Conservation (phyloP, 1,139 yeast genomes). For the Nakaseomyces uthaithaninus region DNA sequence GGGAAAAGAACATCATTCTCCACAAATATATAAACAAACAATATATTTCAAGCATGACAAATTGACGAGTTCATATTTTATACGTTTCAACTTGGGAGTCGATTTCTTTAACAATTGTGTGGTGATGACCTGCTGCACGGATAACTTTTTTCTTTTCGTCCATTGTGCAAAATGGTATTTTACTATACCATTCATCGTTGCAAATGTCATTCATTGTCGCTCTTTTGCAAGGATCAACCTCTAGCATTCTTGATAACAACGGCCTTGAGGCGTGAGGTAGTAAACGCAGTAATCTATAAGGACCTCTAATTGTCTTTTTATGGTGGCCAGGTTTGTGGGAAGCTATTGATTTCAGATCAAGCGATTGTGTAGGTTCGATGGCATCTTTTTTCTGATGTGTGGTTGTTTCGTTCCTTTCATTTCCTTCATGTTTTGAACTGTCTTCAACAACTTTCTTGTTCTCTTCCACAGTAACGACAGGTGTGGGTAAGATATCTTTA, state of each 20-base stretch:
- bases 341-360: constrained; percentile 10
- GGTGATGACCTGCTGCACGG: constrained; percentile 47
- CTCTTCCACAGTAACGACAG: neutral
- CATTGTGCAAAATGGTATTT: constrained; percentile 44
- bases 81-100: constrained; percentile 40
- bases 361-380: constrained; percentile 1
- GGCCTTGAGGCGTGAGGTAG: constrained; percentile 82
- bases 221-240: constrained; percentile 56
- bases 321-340: constrained; percentile 16
- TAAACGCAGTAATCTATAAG: constrained; percentile 78
- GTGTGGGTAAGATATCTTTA: neutral
- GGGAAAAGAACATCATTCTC: no score
- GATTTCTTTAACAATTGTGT: constrained; percentile 47
- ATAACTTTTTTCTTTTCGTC: constrained; percentile 39
- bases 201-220: constrained; percentile 61
- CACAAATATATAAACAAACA: no score
- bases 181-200: constrained; percentile 61
- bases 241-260: constrained; percentile 65
- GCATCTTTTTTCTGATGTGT: neutral
- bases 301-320: constrained; percentile 48
- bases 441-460: neutral
- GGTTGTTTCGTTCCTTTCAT: neutral
- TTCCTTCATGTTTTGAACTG: neutral
- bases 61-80: constrained; percentile 30
- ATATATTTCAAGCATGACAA: no score